phyloP scores from a whole-genome alignment of 2,329 filamentous ascomycete species.

The Aspergillus alliaceus region DNA sequence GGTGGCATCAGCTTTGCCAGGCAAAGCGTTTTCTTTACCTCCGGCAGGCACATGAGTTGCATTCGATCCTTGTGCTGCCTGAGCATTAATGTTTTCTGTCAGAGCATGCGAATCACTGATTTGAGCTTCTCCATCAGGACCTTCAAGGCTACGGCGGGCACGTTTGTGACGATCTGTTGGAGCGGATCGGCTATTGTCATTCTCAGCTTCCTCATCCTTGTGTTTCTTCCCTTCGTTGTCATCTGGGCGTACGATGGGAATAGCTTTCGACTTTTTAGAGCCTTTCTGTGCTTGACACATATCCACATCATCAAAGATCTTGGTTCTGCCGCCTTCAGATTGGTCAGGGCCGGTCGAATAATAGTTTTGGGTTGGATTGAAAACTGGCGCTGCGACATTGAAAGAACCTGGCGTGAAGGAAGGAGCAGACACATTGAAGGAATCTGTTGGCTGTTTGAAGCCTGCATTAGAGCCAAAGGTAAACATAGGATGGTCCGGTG shows the following conservation, averaged over 20 bases:
- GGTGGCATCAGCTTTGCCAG: conserved; percentile 39
- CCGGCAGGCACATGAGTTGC: conserved; percentile 30
- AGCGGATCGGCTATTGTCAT: conserved; percentile 61
- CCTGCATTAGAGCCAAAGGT: conserved; percentile 29
- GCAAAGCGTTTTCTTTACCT: conserved; percentile 38
- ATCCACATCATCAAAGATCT: conserved; percentile 69
- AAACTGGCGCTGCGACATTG: conserved; percentile 73
- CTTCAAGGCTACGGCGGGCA: conserved; percentile 62
- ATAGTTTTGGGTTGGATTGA: conserved; percentile 59
- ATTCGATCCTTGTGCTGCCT: conserved; percentile 24
- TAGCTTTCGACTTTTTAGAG: conserved; percentile 73
- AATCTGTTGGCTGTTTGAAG: conserved; percentile 40
- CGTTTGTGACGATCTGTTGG: conserved; percentile 74
- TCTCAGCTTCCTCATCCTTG: conserved; percentile 47
- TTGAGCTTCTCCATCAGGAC: conserved; percentile 70
- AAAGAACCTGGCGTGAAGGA: conserved; percentile 71
- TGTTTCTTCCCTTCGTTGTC: conserved; percentile 46
- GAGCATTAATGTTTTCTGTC: conserved; percentile 30
- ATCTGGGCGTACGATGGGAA: conserved; percentile 73
- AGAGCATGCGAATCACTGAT: conserved; percentile 61
- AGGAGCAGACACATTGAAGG: conserved; percentile 69
- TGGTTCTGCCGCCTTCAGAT: conserved; percentile 26
- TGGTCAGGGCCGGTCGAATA: conserved; percentile 24
- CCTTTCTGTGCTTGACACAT: conserved; percentile 64
- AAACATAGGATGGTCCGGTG: conserved; percentile 26